A percentile compares a stretch with the other conserved stretches of the same genome.
These are phyloP conservation scores for Cenchrus fungigraminus DNA, from an alignment of 176 grass and related monocot species.

Conservation along the genomic window DNA sequence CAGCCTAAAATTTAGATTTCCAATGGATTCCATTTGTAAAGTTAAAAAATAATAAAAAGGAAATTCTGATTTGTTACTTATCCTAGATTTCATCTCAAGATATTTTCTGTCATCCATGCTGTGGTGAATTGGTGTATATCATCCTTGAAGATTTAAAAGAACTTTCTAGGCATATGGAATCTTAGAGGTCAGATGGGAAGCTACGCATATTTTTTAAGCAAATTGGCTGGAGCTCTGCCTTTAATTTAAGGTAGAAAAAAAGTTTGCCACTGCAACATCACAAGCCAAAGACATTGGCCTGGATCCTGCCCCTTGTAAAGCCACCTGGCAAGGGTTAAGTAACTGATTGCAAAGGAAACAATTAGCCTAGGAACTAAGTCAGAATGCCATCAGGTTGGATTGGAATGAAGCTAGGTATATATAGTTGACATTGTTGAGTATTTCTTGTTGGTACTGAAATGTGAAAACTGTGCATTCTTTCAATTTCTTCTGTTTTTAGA, in stretches of 20 bases:
- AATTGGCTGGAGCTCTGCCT: too few relatives aligned
- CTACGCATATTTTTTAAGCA: too few relatives aligned
- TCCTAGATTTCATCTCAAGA: background rate
- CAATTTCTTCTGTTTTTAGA: background rate
- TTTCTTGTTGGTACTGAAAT: background rate
- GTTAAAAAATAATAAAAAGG: background rate
- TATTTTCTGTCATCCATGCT: background rate
- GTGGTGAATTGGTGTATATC: background rate
- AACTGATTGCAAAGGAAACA: too few relatives aligned
- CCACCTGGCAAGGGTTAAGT: too few relatives aligned
- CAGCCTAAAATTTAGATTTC: constrained; percentile 1
- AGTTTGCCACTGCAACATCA: too few relatives aligned
- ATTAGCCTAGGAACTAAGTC: too few relatives aligned
- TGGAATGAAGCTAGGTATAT: too few relatives aligned
- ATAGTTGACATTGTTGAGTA: constrained; percentile 1
- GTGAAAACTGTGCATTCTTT: background rate
- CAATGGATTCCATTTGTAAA: background rate
- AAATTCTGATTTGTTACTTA: background rate
- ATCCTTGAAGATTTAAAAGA: background rate
- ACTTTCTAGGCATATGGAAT: background rate
- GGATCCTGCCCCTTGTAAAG: too few relatives aligned
- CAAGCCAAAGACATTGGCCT: too few relatives aligned
- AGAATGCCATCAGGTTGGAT: too few relatives aligned
- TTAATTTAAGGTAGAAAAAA: too few relatives aligned
- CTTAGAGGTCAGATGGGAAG: background rate